Conservation (phyloP, 805 yeast genomes). For the Saccharomyces eubayanus region DNA sequence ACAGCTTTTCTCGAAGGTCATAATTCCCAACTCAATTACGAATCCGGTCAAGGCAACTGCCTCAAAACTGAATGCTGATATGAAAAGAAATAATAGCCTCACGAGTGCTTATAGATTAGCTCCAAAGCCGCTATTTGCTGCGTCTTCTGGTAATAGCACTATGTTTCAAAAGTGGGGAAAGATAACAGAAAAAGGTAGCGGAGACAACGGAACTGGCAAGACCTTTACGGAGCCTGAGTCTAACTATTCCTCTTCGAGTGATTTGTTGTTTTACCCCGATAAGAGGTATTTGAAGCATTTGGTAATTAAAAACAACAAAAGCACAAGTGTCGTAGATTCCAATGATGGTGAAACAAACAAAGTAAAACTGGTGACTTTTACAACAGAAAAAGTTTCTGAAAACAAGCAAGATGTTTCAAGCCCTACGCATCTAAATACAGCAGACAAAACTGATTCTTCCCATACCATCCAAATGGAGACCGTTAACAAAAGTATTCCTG, state of each 20-base stretch:
- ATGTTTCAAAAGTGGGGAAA: not conserved
- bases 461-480: not conserved
- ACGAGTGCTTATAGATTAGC: slow-evolving; percentile 53
- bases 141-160: not conserved
- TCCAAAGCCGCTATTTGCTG: slow-evolving; percentile 50
- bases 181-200: not conserved
- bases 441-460: not conserved
- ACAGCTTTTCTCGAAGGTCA: slow-evolving; percentile 46
- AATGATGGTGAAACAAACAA: not conserved
- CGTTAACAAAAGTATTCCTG: not conserved
- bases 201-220: not conserved
- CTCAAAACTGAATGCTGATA: slow-evolving; percentile 37
- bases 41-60: slow-evolving; percentile 38
- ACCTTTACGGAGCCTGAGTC: not conserved
- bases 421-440: not conserved
- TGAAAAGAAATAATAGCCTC: slow-evolving; percentile 50
- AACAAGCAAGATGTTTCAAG: not conserved
- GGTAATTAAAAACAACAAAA: slow-evolving; percentile 18
- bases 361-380: slow-evolving; percentile 7
- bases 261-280: slow-evolving; percentile 24
- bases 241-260: slow-evolving; percentile 8
- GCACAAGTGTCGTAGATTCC: slow-evolving; percentile 2
- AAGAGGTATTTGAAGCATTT: slow-evolving; percentile 25
- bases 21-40: slow-evolving; percentile 33
- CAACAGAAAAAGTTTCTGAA: not conserved